These are phyloP conservation scores for Arthrinium puccinioides DNA, from an alignment of 2,329 filamentous ascomycete species.

Conservation along the genomic window DNA sequence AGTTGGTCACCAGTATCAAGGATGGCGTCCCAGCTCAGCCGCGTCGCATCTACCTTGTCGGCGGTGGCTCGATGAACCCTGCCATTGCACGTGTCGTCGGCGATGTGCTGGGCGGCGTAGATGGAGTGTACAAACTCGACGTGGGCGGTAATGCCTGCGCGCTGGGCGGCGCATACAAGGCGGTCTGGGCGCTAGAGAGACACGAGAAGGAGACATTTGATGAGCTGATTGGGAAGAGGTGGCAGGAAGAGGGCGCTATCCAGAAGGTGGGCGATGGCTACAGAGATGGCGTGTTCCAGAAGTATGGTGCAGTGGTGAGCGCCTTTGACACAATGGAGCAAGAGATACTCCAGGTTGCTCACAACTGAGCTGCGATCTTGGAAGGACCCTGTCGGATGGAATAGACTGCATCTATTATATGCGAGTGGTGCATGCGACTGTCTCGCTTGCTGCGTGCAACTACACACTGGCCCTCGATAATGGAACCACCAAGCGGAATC, in stretches of 20 bases:
- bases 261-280: slow-evolving; percentile 80
- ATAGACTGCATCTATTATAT: no score
- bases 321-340: slow-evolving; percentile 35
- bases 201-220: slow-evolving; percentile 70
- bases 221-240: slow-evolving; percentile 73
- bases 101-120: slow-evolving; percentile 78
- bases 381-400: no score
- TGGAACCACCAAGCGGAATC: no score
- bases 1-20: slow-evolving; percentile 57
- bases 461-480: no score
- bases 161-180: slow-evolving; percentile 90
- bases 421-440: no score
- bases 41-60: slow-evolving; percentile 85
- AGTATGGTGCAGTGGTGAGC: slow-evolving; percentile 68
- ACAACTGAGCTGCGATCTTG: slow-evolving; percentile 12
- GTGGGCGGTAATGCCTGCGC: slow-evolving; percentile 95
- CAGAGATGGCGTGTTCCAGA: slow-evolving; percentile 63
- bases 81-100: slow-evolving; percentile 82
- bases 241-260: slow-evolving; percentile 79
- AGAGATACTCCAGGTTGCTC: slow-evolving; percentile 20
- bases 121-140: slow-evolving; percentile 89
- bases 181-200: slow-evolving; percentile 82
- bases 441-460: no score
- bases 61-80: slow-evolving; percentile 82
- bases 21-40: slow-evolving; percentile 68